Base-by-base conservation (phyloP, 2,329 filamentous ascomycete species). In the Proliferodiscus dingleyae region DNA sequence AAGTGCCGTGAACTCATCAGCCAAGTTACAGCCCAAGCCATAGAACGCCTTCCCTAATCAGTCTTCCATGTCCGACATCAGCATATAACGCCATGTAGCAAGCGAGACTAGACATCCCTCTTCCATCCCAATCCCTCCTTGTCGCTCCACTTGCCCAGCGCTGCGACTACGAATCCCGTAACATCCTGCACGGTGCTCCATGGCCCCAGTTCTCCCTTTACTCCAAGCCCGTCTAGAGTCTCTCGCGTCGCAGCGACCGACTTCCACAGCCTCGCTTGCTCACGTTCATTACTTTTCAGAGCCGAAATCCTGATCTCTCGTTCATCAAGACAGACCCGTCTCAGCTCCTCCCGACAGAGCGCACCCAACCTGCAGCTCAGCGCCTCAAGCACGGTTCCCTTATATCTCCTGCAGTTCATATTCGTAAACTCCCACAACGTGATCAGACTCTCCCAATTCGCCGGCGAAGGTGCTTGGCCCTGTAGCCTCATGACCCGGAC, bases 361-460 rank as follows among this genome's bases (percentile, higher is more conserved):
- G 51, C 54, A 13, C 52, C 54, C 4, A 57, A 37, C 15, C 49
- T 44, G 13, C 37, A 29, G 29, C 37, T 40, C 15, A 55, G 32
- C 4, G 49, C 41, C 22, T 50, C 32, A 4, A 55, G 48, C 1
- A 46, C 23, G 2, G 43, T n/a, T n/a, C n/a, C n/a, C n/a, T n/a
- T n/a, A 65, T 42, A 46, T 45, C 2, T 67, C 54, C 18, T 55
- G 53, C 16, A 66, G 29, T 64, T 64, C 42, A 61, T 62, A 47
- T 61, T 63, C 22, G 74, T 66, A 37, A 69, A 71, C 22, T 65
- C 62, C 66, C 71, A 71, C 44, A 74, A 72, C 16, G 66, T 62
- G 13, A 74, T 58, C 19, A 73, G 70, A 18, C 67, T 69, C 21
- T 67, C 61, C 74, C 74, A 77, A 29, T 61, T 64, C 2, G 64